phyloP scores from a whole-genome alignment of 352 stramenopile genomes.

The Peronospora tabacina region DNA sequence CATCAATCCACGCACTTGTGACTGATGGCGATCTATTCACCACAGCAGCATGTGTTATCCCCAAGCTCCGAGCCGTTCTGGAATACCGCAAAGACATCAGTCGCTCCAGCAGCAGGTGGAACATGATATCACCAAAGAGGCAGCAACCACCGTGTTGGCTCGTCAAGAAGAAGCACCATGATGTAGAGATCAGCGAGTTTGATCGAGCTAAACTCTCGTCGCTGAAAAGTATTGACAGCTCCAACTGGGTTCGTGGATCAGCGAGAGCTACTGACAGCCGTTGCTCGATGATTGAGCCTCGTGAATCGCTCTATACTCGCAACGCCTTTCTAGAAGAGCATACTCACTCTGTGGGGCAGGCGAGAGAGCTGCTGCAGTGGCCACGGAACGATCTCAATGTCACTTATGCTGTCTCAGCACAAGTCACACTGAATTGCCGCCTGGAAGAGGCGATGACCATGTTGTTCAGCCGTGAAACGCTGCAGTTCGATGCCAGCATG shows the following conservation, averaged over 20 bases:
- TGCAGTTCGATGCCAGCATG: slow-evolving; percentile 53
- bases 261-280: slow-evolving; percentile 7
- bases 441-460: slow-evolving; percentile 47
- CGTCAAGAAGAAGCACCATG: slow-evolving; percentile 37
- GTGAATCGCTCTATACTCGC: slow-evolving; percentile 14
- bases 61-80: slow-evolving; percentile 33
- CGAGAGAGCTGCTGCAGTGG: slow-evolving; percentile 28
- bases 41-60: slow-evolving; percentile 26
- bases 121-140: slow-evolving; percentile 1
- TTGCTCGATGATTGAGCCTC: slow-evolving; percentile 28
- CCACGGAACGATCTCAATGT: slow-evolving; percentile 37
- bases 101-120: slow-evolving; percentile 14
- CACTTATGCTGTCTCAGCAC: slow-evolving; percentile 44
- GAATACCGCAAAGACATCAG: slow-evolving; percentile 15
- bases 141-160: slow-evolving; percentile 26
- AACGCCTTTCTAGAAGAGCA: slow-evolving; percentile 13
- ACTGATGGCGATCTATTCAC: slow-evolving; percentile 33
- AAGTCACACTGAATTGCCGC: slow-evolving; percentile 48
- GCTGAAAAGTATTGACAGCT: slow-evolving; percentile 3
- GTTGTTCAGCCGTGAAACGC: slow-evolving; percentile 52
- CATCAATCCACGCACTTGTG: slow-evolving; percentile 29
- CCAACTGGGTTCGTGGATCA: slow-evolving; percentile 13
- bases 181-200: slow-evolving; percentile 44
- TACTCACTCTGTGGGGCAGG: slow-evolving; percentile 16
- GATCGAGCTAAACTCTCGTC: slow-evolving; percentile 30